Base-by-base conservation (phyloP, 164 flowering plant genomes). In the Liquidambar formosana region DNA sequence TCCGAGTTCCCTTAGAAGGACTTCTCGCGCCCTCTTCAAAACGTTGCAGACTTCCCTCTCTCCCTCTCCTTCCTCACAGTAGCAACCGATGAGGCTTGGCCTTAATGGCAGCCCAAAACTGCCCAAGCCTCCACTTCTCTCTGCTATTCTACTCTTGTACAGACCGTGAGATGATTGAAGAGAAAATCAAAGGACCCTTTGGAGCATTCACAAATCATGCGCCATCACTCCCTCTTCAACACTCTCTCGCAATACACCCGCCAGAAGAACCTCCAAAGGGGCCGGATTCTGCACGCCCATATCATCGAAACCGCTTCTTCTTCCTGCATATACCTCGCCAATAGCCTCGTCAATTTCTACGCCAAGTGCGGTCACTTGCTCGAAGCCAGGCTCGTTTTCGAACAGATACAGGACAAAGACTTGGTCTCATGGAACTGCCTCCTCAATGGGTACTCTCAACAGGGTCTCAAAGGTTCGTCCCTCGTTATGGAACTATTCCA, bases 371-470 rank as follows among this genome's bases (percentile, higher is more conserved):
- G 77, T 8, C 57, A 5, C 52, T 60, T 87, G 47, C 2, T 47
- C 52, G 73, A 86, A 48, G 93, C 97, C 61, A 64, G 61, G 47
- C 71, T 73, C 60, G 75, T 80, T 15, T 91, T 93, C 78, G 77
- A 78, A 12, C 79, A 70, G 21, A 83, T 84, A 12, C 70, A 61
- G 21, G 14, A 64, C 67, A 80, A 76, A 11, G 94, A 89, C 73
- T 82, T 82, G 10, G 88, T 85, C 59, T 85, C 97, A 25, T 93
- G 89, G 88, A 93, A 91, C 76, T 82, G 79, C 73, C 81, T 93
- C 73, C 85, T 93, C 86, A 89, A 81, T 64, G 86, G 77, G 22
- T 78, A 75, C 78, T 77, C 92, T 56, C 89, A 83, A 43, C 73
- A 76, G 60, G 82, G 81, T 8, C 61, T 63, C 22, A 14, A 27